Evolutionary conservation across 768 basidiomycete species (phyloP), one percentile per base, ranked within the genome.

Genomic region (Calocybe gangraenosa): DNA sequence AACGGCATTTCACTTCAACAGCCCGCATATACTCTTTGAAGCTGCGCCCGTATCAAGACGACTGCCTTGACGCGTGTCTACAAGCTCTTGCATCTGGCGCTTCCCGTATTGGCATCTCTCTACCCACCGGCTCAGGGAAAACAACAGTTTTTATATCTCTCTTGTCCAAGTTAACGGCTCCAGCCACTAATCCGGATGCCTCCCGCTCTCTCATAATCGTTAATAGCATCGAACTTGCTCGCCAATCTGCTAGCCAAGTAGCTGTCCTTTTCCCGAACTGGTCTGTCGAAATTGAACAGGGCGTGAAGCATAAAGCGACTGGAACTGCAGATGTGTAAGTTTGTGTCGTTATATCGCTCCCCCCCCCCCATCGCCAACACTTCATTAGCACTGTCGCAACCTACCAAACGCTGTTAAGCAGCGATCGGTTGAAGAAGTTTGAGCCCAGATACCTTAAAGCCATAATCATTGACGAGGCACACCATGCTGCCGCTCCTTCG

Each of bases 401-500:
- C 3, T 92, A 89, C 57, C 92, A 96, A 62, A 95, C 89, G 0
- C 69, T 94, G 9, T 70, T 82, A 25, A 82, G 76, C 45, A 62
- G 72, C 3, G 65, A 75, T 7, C 75, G 90, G 15, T 58, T 92
- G 44, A 70, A 69, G 5, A 95, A 94, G 60, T 95, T 94, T 59
- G 71, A 83, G 56, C 84, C 86, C 2, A 57, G 62, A 8, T 57
- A 50, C 37, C 64, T 90, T 50, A 91, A 86, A 56, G 86, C 84
- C 13, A 71, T 96, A 47, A 81, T 95, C 36, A 72, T 96, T 2
- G 93, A 96, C 57, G 93, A 96, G 65, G 94, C 94, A 0, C 95
- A 97, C 60, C 95, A 98, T 63, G 88, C 94, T 21, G 93, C 90
- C 31, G 89, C 94, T 7, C 83, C 85, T 22, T 92, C 93, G 82